Evolutionary conservation across 2,329 filamentous ascomycete species (phyloP), one percentile per base, ranked within the genome.

Genomic region (Colletotrichum sp.): DNA sequence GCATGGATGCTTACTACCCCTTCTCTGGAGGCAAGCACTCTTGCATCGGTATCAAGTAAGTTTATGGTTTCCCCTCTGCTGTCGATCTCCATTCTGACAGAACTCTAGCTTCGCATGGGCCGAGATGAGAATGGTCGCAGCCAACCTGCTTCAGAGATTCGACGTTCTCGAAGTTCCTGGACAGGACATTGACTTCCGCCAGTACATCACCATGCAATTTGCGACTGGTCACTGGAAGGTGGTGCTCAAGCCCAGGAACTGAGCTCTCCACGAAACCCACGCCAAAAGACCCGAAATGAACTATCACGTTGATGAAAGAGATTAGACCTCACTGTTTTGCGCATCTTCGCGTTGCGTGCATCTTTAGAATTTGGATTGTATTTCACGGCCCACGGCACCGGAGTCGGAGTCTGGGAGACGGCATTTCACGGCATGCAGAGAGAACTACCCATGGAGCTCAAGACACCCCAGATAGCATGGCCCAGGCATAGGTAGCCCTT

Each of bases 231-330:
- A 82, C 80, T 84, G 81, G 80, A 76, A 78, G 74, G 80, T 83
- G 77, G 79, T 83, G 77, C 81, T 81, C 80, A 83, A 83, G 79
- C 82, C 81, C 18, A 68, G 73, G 30, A 60, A 48, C 64, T 75
- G n/a, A 65, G 24, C 55, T 5, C 28, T 58, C 8, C 3, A 16
- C 24, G 8, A 28, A 4, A 6, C 24, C 4, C 2, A n/a, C n/a
- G 12, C 21, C 16, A 34, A 0, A 34, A n/a, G 2, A 30, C 28
- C 13, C 18, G n/a, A 16, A 34, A 24, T 4, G 30, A 24, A 30
- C 8, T 21, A 0, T 61, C 58, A 61, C 30, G 30, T 4, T 61
- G 58, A 21, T 21, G 18, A 61, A 34, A 13, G 18, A 30, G 21
- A 30, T 21, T 12, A 30, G 18, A 32, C 32, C 18, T 30, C 28